These are phyloP conservation scores for Trypanosoma cruzi DNA, from an alignment of 208 protist genomes.

Conservation along the genomic window DNA sequence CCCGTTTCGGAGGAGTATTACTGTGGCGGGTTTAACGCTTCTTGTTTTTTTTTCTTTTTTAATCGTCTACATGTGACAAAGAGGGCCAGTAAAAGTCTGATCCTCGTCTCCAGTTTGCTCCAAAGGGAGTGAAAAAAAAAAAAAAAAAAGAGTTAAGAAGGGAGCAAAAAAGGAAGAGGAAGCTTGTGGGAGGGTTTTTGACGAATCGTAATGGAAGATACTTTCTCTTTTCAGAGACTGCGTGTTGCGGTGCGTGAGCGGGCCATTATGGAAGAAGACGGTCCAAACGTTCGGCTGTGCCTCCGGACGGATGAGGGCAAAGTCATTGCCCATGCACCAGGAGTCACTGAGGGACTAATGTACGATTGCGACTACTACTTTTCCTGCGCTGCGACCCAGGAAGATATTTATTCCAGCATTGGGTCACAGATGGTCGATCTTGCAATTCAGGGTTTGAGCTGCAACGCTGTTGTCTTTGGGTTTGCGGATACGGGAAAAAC, in stretches of 20 bases:
- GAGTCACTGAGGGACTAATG: slow-evolving; percentile 67
- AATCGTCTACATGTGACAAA: background rate
- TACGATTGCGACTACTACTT: slow-evolving; percentile 93
- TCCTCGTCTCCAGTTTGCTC: background rate
- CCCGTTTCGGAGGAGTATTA: background rate
- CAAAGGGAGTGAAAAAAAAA: background rate
- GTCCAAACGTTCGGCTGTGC: slow-evolving; percentile 49
- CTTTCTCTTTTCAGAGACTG: slow-evolving; percentile 48
- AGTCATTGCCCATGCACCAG: slow-evolving; percentile 75
- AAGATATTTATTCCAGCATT: slow-evolving; percentile 79
- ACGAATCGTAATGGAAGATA: slow-evolving; percentile 10
- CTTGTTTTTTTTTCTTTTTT: background rate
- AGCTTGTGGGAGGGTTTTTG: background rate
- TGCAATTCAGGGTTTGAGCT: slow-evolving; percentile 74
- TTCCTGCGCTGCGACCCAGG: slow-evolving; percentile 68
- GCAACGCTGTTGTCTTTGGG: slow-evolving; percentile 77
- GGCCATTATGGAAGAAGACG: slow-evolving; percentile 67
- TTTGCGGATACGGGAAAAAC: slow-evolving; percentile 86
- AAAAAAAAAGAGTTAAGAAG: no score
- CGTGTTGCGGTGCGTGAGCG: slow-evolving; percentile 82
- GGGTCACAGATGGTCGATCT: slow-evolving; percentile 89
- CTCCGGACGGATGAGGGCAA: slow-evolving; percentile 75
- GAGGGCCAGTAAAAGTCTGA: background rate
- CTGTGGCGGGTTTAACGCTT: background rate
- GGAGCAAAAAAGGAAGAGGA: slow-evolving; percentile 9